Evolutionary conservation across 352 stramenopile genomes (phyloP).

Genomic region (Lagenidium giganteum): DNA sequence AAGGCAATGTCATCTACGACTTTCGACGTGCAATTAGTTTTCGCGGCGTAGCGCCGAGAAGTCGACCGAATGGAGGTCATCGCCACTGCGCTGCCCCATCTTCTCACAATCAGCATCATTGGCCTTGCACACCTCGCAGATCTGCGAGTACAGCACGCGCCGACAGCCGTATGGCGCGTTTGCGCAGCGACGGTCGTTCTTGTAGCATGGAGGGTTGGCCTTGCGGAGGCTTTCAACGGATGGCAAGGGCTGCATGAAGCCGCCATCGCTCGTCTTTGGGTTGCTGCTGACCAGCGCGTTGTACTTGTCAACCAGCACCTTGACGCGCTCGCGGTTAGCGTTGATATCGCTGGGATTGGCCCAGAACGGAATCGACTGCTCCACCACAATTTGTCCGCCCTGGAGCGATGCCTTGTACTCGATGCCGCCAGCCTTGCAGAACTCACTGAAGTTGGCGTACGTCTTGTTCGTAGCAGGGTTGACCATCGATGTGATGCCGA

Average conservation of each 20-base stretch:
- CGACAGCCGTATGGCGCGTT: constrained; percentile 41
- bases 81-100: too few species aligned
- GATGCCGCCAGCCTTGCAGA: constrained; percentile 42
- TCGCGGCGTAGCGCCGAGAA: too few species aligned
- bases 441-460: constrained; percentile 51
- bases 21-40: too few species aligned
- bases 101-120: constrained; percentile 23
- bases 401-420: constrained; percentile 41
- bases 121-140: constrained; percentile 46
- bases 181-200: constrained; percentile 47
- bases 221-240: constrained; percentile 25
- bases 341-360: constrained; percentile 29
- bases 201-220: constrained; percentile 53
- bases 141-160: constrained; percentile 45
- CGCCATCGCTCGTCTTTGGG: constrained; percentile 25
- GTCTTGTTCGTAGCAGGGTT: constrained; percentile 29
- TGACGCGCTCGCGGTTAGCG: constrained; percentile 38
- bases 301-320: constrained; percentile 47
- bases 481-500: constrained; percentile 59
- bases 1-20: too few species aligned
- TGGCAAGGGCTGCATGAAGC: constrained; percentile 41
- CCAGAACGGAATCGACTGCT: constrained; percentile 64
- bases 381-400: constrained; percentile 18
- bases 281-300: constrained; percentile 21
- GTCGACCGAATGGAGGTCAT: too few species aligned